Percentiles rank a stretch among this genome's conserved stretches.
These are phyloP conservation scores for Pyrenochaeta sp. DNA, from an alignment of 2,329 filamentous ascomycete genomes.

Conservation along the genomic window DNA sequence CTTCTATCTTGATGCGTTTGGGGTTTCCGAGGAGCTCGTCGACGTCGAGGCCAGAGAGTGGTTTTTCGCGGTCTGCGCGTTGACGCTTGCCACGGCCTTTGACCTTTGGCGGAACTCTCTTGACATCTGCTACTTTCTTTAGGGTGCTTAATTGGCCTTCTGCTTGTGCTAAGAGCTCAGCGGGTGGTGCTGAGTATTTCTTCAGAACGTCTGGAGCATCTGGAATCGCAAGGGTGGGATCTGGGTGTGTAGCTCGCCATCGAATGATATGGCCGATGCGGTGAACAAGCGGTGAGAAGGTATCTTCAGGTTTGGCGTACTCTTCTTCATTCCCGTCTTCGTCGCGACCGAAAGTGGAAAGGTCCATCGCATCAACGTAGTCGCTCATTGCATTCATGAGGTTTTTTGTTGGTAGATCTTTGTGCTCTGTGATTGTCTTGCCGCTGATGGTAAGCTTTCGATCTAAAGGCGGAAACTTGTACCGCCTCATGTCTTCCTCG, in stretches of 20 bases:
- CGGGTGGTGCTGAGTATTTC: constrained; percentile 76
- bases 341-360: constrained; percentile 74
- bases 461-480: constrained; percentile 90
- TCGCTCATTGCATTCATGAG: constrained; percentile 84
- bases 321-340: constrained; percentile 73
- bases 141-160: constrained; percentile 69
- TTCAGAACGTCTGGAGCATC: constrained; percentile 60
- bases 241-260: constrained; percentile 78
- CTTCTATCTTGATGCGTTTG: constrained; percentile 64
- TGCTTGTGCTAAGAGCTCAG: constrained; percentile 69
- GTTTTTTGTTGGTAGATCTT: constrained; percentile 79
- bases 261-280: constrained; percentile 87
- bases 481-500: constrained; percentile 88
- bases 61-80: constrained; percentile 74
- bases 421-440: constrained; percentile 79
- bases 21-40: constrained; percentile 76
- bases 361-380: constrained; percentile 93
- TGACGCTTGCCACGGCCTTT: constrained; percentile 73
- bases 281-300: constrained; percentile 86
- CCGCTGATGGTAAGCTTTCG: constrained; percentile 88
- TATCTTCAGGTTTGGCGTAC: constrained; percentile 80
- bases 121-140: constrained; percentile 76
- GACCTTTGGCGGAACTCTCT: constrained; percentile 80
- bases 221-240: constrained; percentile 69
- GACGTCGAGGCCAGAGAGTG: constrained; percentile 88